Evolutionary conservation across 2,329 filamentous ascomycete species (phyloP).

Genomic region (Talaromyces rugulosus): DNA sequence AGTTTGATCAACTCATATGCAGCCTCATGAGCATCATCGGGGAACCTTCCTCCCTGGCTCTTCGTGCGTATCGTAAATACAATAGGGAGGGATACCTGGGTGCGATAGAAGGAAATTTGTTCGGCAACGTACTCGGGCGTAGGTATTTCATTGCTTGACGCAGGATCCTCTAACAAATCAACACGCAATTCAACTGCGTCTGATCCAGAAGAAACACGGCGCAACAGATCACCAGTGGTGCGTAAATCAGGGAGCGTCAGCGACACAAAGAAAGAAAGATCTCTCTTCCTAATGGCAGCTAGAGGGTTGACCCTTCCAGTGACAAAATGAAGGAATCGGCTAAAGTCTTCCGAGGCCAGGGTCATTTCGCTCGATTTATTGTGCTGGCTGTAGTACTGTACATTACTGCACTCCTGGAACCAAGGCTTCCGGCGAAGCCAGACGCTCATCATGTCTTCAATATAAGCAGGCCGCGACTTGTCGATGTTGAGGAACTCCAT

Average conservation of each 20-base stretch:
- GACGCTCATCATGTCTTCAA: constrained; percentile 86
- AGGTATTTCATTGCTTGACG: constrained; percentile 53
- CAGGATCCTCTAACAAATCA: constrained; percentile 75
- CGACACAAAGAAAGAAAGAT: constrained; percentile 86
- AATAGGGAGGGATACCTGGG: constrained; percentile 68
- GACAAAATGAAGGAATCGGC: constrained; percentile 66
- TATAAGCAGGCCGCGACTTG: constrained; percentile 86
- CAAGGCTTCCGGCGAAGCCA: constrained; percentile 85
- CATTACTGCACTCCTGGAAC: constrained; percentile 91
- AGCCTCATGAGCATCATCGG: constrained; percentile 67
- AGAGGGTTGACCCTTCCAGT: constrained; percentile 57
- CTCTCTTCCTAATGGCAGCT: constrained; percentile 57
- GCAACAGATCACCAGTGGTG: constrained; percentile 60
- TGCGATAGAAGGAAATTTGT: constrained; percentile 76
- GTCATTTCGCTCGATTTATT: constrained; percentile 49
- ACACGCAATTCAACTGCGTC: constrained; percentile 95
- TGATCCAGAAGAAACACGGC: constrained; percentile 72
- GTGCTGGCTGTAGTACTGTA: constrained; percentile 81
- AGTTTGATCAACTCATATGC: constrained; percentile 71
- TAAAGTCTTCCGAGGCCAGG: constrained; percentile 63
- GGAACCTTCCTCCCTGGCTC: constrained; percentile 83
- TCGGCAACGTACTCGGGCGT: constrained; percentile 72
- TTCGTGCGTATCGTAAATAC: constrained; percentile 88
- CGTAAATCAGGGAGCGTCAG: constrained; percentile 75
- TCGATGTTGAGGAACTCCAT: constrained; percentile 85